Conservation (phyloP, 345 rosid genomes). For the Eutrema heterophyllum region DNA sequence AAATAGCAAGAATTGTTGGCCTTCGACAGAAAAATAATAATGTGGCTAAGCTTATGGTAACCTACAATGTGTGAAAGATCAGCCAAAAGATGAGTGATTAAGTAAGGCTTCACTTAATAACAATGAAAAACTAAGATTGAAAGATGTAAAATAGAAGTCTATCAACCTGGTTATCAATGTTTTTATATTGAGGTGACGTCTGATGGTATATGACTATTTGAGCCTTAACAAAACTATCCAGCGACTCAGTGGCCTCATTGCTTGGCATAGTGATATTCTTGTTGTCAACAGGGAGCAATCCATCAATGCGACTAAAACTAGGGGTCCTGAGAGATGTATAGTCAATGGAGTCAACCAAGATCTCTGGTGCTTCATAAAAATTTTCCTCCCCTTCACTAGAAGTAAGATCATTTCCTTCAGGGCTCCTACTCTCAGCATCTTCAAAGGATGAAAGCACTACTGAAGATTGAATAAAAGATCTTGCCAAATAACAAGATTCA, state of each 20-base stretch:
- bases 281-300: constrained; percentile 66
- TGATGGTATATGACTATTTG: constrained; percentile 74
- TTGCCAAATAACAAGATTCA: constrained; percentile 68
- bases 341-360: constrained; percentile 56
- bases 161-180: constrained; percentile 71
- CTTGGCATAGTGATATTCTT: constrained; percentile 34
- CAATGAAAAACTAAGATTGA: neutral
- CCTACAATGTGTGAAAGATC: constrained; percentile 45
- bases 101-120: constrained; percentile 8
- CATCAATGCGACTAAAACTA: constrained; percentile 62
- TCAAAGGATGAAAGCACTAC: constrained; percentile 41
- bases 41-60: constrained; percentile 73
- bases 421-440: constrained; percentile 34
- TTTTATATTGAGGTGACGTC: constrained; percentile 60
- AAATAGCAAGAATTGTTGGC: constrained; percentile 86
- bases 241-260: constrained; percentile 39
- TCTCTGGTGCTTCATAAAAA: constrained; percentile 91
- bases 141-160: constrained; percentile 20
- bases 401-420: constrained; percentile 34
- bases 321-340: constrained; percentile 54
- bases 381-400: constrained; percentile 82
- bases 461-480: constrained; percentile 67
- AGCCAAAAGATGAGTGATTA: constrained; percentile 20
- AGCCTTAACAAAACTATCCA: constrained; percentile 95
- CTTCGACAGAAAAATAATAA: constrained; percentile 92